Evolutionary conservation across 768 basidiomycete species (phyloP).

Genomic region (Mycena chlorophos): DNA sequence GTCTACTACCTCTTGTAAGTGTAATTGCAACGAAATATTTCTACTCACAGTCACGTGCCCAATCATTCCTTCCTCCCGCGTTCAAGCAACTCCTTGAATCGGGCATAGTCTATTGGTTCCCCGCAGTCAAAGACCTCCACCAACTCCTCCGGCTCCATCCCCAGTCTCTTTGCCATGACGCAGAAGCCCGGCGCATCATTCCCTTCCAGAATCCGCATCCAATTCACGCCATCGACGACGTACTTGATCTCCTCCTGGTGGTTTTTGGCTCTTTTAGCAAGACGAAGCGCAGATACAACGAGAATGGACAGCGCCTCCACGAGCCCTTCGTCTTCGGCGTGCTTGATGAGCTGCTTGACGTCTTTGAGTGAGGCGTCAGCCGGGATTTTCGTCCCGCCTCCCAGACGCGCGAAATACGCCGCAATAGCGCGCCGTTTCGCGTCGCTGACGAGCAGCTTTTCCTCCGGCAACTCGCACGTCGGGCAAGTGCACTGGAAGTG

Average conservation of each 20-base stretch:
- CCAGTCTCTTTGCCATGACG: conserved; percentile 6
- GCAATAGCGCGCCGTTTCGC: conserved; percentile 3
- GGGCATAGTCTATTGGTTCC: conserved; percentile 1
- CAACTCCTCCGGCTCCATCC: conserved; percentile 4
- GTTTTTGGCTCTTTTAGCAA: conserved; percentile 7
- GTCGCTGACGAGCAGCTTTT: conserved; percentile 5
- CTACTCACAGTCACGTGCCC: no score
- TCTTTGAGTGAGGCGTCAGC: not conserved
- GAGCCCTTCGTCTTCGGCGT: conserved; percentile 18
- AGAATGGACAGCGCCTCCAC: conserved; percentile 12
- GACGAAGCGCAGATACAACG: conserved; percentile 9
- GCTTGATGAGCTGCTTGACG: conserved; percentile 5
- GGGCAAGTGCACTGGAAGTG: conserved; percentile 10
- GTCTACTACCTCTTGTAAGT: no score
- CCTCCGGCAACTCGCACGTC: conserved; percentile 5
- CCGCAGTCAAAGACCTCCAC: conserved; percentile 6
- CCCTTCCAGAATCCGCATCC: conserved; percentile 14
- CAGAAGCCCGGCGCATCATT: conserved; percentile 7
- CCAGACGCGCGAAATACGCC: conserved; percentile 7
- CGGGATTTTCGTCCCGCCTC: not conserved
- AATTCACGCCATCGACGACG: conserved; percentile 1
- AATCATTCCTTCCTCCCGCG: no score
- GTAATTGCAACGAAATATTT: no score
- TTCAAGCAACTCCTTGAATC: conserved; percentile 1
- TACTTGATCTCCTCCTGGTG: not conserved